phyloP scores from a whole-genome alignment of 2,329 filamentous ascomycete genomes.

The Dichotomopilus funicola region DNA sequence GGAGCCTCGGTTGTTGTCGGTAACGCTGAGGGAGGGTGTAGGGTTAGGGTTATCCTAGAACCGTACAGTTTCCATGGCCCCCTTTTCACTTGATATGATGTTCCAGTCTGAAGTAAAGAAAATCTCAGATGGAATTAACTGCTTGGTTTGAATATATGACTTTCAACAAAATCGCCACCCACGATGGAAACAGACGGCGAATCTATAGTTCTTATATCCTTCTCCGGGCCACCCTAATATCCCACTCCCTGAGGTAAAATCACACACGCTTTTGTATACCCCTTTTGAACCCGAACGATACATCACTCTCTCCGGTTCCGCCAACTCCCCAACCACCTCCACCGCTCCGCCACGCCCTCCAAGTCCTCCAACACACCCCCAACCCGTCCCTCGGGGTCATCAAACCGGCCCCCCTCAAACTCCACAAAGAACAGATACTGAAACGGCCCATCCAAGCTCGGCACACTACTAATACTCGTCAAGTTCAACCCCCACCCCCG shows the following conservation, averaged over 20 bases:
- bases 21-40: background rate
- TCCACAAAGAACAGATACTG: constrained; percentile 95
- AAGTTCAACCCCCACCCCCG: constrained; percentile 67
- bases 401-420: constrained; percentile 58
- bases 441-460: constrained; percentile 68
- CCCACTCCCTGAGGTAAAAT: too few species aligned
- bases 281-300: constrained; percentile 5
- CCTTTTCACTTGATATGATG: too few species aligned
- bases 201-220: too few species aligned
- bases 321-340: constrained; percentile 68
- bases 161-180: too few species aligned
- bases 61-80: background rate
- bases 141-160: too few species aligned
- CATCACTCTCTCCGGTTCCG: constrained; percentile 27
- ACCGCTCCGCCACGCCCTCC: constrained; percentile 51
- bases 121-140: too few species aligned
- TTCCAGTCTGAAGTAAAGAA: too few species aligned
- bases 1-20: background rate
- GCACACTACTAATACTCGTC: constrained; percentile 83
- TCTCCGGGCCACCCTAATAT: too few species aligned
- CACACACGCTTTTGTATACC: background rate
- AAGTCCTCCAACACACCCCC: constrained; percentile 44
- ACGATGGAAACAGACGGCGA: too few species aligned
- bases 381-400: constrained; percentile 52
- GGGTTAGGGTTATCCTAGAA: background rate